These are phyloP conservation scores for Rhodotorula kratochvilovae DNA, from an alignment of 768 basidiomycete species.

Conservation along the genomic window DNA sequence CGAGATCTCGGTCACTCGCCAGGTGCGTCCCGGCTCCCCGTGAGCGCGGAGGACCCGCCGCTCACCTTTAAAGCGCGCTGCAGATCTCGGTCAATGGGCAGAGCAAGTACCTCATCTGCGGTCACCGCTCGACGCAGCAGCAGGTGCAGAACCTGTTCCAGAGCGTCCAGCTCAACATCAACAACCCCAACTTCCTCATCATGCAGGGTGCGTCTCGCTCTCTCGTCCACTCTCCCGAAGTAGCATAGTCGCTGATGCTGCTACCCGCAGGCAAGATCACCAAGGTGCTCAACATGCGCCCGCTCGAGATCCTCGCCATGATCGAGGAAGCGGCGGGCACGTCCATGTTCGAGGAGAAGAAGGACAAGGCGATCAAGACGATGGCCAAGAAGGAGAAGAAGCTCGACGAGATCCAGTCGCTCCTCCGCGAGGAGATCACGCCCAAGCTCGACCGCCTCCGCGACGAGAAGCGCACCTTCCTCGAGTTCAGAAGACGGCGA, in stretches of 20 bases:
- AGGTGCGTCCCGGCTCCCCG: slow-evolving; percentile 55
- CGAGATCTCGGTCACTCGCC: slow-evolving; percentile 94
- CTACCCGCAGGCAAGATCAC: slow-evolving; percentile 64
- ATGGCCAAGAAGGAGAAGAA: slow-evolving; percentile 97
- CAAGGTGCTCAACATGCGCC: slow-evolving; percentile 97
- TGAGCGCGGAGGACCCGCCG: not conserved
- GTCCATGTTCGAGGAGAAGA: slow-evolving; percentile 97
- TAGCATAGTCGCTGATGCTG: too few species aligned
- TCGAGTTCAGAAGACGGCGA: slow-evolving; percentile 84
- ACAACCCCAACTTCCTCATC: slow-evolving; percentile 98
- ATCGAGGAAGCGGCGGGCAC: slow-evolving; percentile 98
- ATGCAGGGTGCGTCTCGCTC: slow-evolving; percentile 70
- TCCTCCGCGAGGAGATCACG: slow-evolving; percentile 82
- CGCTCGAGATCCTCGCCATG: slow-evolving; percentile 95
- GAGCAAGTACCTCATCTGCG: slow-evolving; percentile 91
- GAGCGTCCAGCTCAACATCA: slow-evolving; percentile 96
- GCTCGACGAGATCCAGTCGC: slow-evolving; percentile 74
- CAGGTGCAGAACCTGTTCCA: slow-evolving; percentile 87
- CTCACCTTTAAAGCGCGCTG: not conserved
- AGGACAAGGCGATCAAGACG: slow-evolving; percentile 90
- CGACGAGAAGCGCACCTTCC: slow-evolving; percentile 76
- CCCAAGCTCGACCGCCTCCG: slow-evolving; percentile 90
- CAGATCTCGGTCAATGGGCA: slow-evolving; percentile 89
- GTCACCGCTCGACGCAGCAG: slow-evolving; percentile 84
- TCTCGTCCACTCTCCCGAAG: too few species aligned